Conservation (phyloP, 495 filamentous ascomycete species). For the Podospora tetraspora region DNA sequence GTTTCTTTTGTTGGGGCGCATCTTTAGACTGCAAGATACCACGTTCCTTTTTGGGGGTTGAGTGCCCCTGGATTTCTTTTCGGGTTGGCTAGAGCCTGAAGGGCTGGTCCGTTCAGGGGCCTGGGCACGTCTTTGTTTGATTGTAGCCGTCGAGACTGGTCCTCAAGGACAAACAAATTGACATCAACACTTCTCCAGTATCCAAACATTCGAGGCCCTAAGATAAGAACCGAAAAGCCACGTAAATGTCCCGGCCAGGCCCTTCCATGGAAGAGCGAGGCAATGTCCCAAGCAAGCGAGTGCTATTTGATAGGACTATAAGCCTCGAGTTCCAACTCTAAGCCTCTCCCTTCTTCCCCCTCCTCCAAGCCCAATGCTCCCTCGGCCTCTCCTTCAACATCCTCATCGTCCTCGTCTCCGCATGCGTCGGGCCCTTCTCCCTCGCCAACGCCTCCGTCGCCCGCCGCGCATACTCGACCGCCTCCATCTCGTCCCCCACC, state of each 20-base stretch:
- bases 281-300: too few species aligned
- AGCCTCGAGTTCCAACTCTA: too few species aligned
- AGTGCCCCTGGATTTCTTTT: not conserved
- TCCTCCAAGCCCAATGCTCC: slow-evolving; percentile 27
- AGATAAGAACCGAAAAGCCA: too few species aligned
- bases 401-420: slow-evolving; percentile 34
- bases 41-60: not conserved
- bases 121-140: not conserved
- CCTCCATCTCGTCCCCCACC: slow-evolving; percentile 35
- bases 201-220: too few species aligned
- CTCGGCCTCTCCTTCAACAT: slow-evolving; percentile 29
- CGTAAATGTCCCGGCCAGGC: too few species aligned
- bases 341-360: slow-evolving; percentile 1
- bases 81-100: not conserved
- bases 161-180: not conserved
- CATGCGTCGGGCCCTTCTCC: slow-evolving; percentile 29
- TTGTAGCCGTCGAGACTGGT: not conserved
- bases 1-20: not conserved
- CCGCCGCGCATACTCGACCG: slow-evolving; percentile 27
- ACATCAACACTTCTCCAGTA: not conserved
- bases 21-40: slow-evolving; percentile 4
- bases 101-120: not conserved
- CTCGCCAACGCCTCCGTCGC: slow-evolving; percentile 33
- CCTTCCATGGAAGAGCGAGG: too few species aligned
- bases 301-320: too few species aligned